Percentiles rank a stretch among this genome's conserved stretches.
Conservation (phyloP, 179 eudicot genomes). For the Patellifolia procumbens region DNA sequence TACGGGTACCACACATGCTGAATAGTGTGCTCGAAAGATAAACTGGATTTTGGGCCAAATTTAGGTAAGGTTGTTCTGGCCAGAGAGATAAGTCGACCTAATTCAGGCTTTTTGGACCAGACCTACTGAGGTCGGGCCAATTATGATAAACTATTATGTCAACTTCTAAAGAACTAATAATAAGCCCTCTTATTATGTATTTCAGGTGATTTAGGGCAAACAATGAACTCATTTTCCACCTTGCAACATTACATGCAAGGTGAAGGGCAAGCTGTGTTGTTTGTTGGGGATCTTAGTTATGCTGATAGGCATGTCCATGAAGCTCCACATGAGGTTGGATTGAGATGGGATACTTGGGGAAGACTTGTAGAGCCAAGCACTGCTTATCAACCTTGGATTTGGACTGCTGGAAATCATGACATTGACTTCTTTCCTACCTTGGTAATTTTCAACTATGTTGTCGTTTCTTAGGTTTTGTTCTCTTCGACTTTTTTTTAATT, state of each 20-base stretch:
- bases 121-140: no score
- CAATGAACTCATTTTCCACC: slow-evolving; percentile 75
- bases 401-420: slow-evolving; percentile 93
- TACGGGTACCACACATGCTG: no score
- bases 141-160: no score
- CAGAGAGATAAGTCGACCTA: no score
- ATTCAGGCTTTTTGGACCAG: no score
- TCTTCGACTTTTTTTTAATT: no score
- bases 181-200: neutral
- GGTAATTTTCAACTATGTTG: slow-evolving; percentile 40
- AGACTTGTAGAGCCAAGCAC: slow-evolving; percentile 65
- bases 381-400: slow-evolving; percentile 97
- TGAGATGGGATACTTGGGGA: slow-evolving; percentile 94
- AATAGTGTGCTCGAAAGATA: no score
- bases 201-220: slow-evolving; percentile 94
- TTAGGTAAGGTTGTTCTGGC: no score
- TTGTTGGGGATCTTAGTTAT: slow-evolving; percentile 90
- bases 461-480: no score
- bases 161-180: no score
- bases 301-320: slow-evolving; percentile 72
- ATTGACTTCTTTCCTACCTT: slow-evolving; percentile 77
- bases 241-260: slow-evolving; percentile 69
- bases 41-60: no score
- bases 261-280: slow-evolving; percentile 65
- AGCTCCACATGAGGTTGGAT: slow-evolving; percentile 54